Percentiles rank a stretch among this genome's conserved stretches.
phyloP scores from a whole-genome alignment of 1,284 basidiomycete species.

The Sanghuangporus baumii region DNA sequence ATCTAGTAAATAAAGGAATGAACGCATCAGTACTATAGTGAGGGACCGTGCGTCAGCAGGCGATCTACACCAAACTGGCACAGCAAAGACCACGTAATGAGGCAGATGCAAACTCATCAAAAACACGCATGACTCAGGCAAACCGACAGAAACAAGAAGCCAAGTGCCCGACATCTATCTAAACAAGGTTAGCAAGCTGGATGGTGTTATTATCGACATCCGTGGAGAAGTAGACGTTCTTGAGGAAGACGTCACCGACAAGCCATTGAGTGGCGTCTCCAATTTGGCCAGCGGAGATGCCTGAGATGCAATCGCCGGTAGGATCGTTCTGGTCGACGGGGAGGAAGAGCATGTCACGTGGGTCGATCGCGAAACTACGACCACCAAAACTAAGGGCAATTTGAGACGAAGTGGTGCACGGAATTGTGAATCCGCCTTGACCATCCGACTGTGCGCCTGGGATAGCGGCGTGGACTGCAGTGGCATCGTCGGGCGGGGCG shows the following conservation, averaged over 20 bases:
- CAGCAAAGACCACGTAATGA: background rate
- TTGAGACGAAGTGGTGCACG: conserved; percentile 63
- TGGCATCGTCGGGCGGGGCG: conserved; percentile 54
- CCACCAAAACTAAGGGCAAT: conserved; percentile 70
- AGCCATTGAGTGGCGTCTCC: conserved; percentile 70
- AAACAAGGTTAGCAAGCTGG: conserved; percentile 56
- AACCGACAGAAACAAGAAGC: background rate
- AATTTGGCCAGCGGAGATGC: conserved; percentile 63
- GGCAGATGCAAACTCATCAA: background rate
- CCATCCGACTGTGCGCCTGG: conserved; percentile 55
- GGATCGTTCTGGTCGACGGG: conserved; percentile 59
- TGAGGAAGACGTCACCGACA: conserved; percentile 69
- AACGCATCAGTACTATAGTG: no score
- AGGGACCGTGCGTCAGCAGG: no score
- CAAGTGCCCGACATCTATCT: conserved; percentile 6
- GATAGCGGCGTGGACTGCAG: conserved; percentile 53
- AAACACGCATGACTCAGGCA: background rate
- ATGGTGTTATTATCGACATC: conserved; percentile 64
- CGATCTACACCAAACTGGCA: no score
- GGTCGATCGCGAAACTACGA: conserved; percentile 55
- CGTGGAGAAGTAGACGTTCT: conserved; percentile 77
- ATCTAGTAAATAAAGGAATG: no score
- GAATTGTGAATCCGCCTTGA: conserved; percentile 69
- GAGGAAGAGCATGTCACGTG: conserved; percentile 65
- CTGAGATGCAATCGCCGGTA: conserved; percentile 65